phyloP scores from a whole-genome alignment of 176 grass and related monocot species.

The Cenchrus purpureus region DNA sequence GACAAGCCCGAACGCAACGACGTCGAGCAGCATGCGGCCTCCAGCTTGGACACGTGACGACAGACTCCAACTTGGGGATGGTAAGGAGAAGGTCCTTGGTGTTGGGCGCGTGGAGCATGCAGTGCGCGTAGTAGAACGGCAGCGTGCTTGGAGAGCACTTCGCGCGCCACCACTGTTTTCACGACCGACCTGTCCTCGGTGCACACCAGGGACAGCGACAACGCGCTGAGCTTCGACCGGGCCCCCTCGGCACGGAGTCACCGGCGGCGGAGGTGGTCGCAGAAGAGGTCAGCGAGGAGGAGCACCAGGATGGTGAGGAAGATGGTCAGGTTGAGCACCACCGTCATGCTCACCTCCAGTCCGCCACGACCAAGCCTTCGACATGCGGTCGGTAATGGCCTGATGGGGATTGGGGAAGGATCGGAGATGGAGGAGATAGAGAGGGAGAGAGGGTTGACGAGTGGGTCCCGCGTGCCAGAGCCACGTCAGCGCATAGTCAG shows the following conservation, averaged over 20 bases:
- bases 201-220: background rate
- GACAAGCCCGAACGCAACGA: background rate
- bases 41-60: conserved; percentile 32
- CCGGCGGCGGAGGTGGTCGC: conserved; percentile 46
- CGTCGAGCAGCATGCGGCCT: conserved; percentile 43
- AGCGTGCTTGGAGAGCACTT: conserved; percentile 48
- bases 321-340: conserved; percentile 50
- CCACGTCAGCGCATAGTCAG: no score
- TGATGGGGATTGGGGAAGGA: no score
- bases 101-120: conserved; percentile 49
- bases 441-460: no score
- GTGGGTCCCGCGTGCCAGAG: no score
- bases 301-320: conserved; percentile 60
- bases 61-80: conserved; percentile 55
- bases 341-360: conserved; percentile 39
- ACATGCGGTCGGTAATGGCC: conserved; percentile 37
- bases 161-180: background rate
- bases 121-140: conserved; percentile 63
- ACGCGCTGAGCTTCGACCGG: background rate
- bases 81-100: conserved; percentile 58
- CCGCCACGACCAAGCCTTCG: conserved; percentile 43
- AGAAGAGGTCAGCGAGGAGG: conserved; percentile 62
- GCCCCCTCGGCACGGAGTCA: conserved; percentile 21
- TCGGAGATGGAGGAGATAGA: no score
- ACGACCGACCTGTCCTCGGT: conserved; percentile 32